These are phyloP conservation scores for Globisporangium middletonii DNA, from an alignment of 352 stramenopile species.

Conservation along the genomic window DNA sequence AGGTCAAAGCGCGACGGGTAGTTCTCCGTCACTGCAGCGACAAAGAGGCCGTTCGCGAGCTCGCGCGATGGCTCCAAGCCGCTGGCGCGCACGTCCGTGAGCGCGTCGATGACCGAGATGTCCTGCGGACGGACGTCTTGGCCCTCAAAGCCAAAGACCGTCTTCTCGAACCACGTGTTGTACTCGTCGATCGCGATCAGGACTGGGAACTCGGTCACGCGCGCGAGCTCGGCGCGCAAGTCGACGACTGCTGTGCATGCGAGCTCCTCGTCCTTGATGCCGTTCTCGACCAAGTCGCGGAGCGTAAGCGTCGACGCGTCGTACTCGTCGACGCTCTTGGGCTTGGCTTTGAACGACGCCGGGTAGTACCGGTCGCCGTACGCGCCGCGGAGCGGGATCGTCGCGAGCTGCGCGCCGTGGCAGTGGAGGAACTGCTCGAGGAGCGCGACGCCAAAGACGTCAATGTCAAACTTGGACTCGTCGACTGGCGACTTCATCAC, in stretches of 20 bases:
- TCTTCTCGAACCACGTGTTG: conserved; percentile 85
- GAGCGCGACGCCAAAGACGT: conserved; percentile 73
- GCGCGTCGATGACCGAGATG: conserved; percentile 76
- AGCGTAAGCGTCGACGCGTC: conserved; percentile 60
- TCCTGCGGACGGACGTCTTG: conserved; percentile 62
- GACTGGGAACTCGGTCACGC: conserved; percentile 80
- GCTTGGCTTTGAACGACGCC: conserved; percentile 62
- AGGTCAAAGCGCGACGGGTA: conserved; percentile 73
- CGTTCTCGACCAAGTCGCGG: conserved; percentile 70
- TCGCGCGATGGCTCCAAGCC: conserved; percentile 54
- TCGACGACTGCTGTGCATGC: conserved; percentile 77
- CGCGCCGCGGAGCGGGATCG: conserved; percentile 52
- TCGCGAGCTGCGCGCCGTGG: conserved; percentile 63
- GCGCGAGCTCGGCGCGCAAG: conserved; percentile 65
- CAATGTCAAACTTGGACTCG: conserved; percentile 83
- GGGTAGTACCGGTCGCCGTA: conserved; percentile 82
- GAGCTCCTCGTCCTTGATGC: conserved; percentile 78
- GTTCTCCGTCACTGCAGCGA: conserved; percentile 81
- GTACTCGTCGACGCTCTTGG: conserved; percentile 52
- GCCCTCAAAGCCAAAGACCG: conserved; percentile 83
- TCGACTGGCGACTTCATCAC: conserved; percentile 80
- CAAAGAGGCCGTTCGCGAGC: conserved; percentile 76
- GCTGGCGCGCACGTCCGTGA: conserved; percentile 61
- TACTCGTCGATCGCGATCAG: conserved; percentile 87
- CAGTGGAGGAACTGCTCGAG: conserved; percentile 75